Evolutionary conservation across 306 rosid genomes (phyloP), one percentile per base, ranked within the genome.

Genomic region (Delonix regia): DNA sequence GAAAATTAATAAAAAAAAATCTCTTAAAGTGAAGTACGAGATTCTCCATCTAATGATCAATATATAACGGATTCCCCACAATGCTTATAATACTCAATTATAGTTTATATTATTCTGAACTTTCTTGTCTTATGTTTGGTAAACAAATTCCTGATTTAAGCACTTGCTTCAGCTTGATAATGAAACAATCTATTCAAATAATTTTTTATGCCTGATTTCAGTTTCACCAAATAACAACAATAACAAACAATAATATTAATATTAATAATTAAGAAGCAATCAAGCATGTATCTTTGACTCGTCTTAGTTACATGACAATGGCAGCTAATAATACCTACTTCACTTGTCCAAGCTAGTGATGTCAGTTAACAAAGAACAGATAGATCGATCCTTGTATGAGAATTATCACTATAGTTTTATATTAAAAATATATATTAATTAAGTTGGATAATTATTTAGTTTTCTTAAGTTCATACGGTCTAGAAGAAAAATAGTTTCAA

Each of bases 401-500:
- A 6, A 61, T 2, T 6, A 28, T 18, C 9, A 4, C 45, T 19
- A n/a, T n/a, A 28, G 3, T 3, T 48, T 27, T 8, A 18, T 21
- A 48, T 25, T 27, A 30, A 70, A 30, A 48, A 10, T 15, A 18
- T 11, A 28, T 0, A 7, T 7, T 3, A 2, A 6, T 4, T 14
- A n/a, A 7, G 18, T 65, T n/a, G 71, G 49, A 34, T 8, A 45
- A 38, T 64, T 36, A 10, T 33, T 27, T 28, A 34, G 10, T 57
- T 59, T 61, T 60, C 45, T 14, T 27, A 7, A 8, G 27, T 51
- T 27, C 55, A 61, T 52, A n/a, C 38, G 59, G 34, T 79, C 71
- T 67, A 67, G 79, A 80, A 62, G 56, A 68, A 57, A 68, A 79
- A 60, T 74, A 25, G 14, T 57, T 28, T 71, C 30, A 51, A 49